Conservation (phyloP, 768 basidiomycete genomes). For the Psilocybe azurescens region DNA sequence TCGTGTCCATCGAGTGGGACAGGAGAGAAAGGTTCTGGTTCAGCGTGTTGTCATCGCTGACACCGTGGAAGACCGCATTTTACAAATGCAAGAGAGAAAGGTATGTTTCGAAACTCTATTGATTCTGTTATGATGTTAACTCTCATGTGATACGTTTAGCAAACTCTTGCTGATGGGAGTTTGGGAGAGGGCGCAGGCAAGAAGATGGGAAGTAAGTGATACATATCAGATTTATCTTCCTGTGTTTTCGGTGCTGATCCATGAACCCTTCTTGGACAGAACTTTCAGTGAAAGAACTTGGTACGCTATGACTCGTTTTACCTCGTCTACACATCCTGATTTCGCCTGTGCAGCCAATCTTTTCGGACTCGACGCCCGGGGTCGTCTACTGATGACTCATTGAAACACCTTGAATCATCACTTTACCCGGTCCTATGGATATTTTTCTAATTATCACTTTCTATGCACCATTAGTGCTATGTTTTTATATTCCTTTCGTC, state of each 20-base stretch:
- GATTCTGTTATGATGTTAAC: neutral
- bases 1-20: conserved; percentile 63
- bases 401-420: neutral
- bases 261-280: conserved; percentile 27
- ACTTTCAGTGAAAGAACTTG: conserved; percentile 56
- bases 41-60: conserved; percentile 61
- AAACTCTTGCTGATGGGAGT: conserved; percentile 62
- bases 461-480: too few relatives aligned
- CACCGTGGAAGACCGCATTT: conserved; percentile 75
- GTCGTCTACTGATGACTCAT: conserved; percentile 7
- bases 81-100: conserved; percentile 67
- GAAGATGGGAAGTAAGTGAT: conserved; percentile 57
- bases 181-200: conserved; percentile 66
- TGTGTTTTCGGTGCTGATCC: neutral
- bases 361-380: conserved; percentile 44
- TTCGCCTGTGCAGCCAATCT: conserved; percentile 37
- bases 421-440: too few relatives aligned
- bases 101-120: conserved; percentile 26
- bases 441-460: too few relatives aligned
- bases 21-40: conserved; percentile 53
- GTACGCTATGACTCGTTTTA: conserved; percentile 25
- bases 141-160: conserved; percentile 30
- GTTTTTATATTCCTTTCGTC: too few relatives aligned
- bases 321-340: neutral
- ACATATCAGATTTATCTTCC: neutral